Evolutionary conservation across 768 basidiomycete genomes (phyloP).

Genomic region (Bullera alba): DNA sequence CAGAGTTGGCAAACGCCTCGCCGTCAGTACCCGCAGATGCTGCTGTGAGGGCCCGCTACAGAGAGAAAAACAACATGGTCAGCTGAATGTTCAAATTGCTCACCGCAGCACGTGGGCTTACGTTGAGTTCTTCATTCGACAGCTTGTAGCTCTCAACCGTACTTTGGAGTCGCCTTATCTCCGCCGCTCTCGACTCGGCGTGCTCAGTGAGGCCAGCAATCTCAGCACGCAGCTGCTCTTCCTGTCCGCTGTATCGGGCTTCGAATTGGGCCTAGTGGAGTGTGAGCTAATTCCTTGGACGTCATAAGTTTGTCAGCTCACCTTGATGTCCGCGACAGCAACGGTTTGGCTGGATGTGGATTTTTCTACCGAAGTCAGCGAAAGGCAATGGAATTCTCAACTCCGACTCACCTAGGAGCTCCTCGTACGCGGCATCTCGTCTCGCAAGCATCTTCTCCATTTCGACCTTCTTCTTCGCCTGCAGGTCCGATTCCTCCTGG

Average conservation of each 20-base stretch:
- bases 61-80: neutral
- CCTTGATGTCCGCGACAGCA: slow-evolving; percentile 88
- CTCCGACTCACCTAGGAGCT: slow-evolving; percentile 70
- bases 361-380: slow-evolving; percentile 13
- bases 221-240: slow-evolving; percentile 80
- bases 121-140: slow-evolving; percentile 97
- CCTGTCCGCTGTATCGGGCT: slow-evolving; percentile 83
- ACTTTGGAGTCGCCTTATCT: slow-evolving; percentile 73
- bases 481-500: slow-evolving; percentile 87
- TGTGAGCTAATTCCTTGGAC: slow-evolving; percentile 7
- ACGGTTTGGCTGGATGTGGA: slow-evolving; percentile 49
- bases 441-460: slow-evolving; percentile 69
- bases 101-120: slow-evolving; percentile 45
- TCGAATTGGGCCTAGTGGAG: slow-evolving; percentile 83
- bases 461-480: slow-evolving; percentile 73
- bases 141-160: slow-evolving; percentile 88
- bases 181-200: slow-evolving; percentile 71
- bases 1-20: slow-evolving; percentile 92
- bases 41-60: slow-evolving; percentile 83
- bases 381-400: neutral
- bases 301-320: slow-evolving; percentile 43
- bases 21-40: slow-evolving; percentile 96
- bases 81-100: slow-evolving; percentile 1
- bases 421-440: slow-evolving; percentile 91
- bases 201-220: slow-evolving; percentile 81